Base-by-base conservation (phyloP, 495 filamentous ascomycete genomes). In the Rhypophila decipiens region DNA sequence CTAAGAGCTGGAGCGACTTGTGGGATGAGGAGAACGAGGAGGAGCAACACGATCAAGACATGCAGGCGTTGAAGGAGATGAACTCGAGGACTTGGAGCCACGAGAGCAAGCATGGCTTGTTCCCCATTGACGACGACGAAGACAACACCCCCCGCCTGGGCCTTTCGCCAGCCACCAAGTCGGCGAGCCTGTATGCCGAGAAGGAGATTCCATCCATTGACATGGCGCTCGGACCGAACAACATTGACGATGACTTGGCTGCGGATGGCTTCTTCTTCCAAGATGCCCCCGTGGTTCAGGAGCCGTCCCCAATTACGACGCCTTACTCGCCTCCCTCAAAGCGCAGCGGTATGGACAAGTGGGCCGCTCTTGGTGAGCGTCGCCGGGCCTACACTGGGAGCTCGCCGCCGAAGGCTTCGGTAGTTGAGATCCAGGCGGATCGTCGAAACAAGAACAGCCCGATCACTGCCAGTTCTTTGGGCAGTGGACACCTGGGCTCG, bases 1-100 rank as follows among this genome's bases (percentile, higher is more conserved):
- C 90, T 22, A 95, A 96, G 80, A 96, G 90, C 74, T 96, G 90
- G 90, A 93, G 88, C 56, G 90, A 96, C 67, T 74, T 96, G 53
- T 96, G 87, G 84, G 90, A 96, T 46, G 90, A 96, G 64, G 90
- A 96, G 44, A 77, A 74, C 22, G 83, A 86, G 53, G 84, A 93
- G 53, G 75, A 77, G 15, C 78, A 86, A 63, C 71, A 72, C 37
- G 75, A 80, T 46, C 75, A 79, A 39, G 75, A 75, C 13, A 45
- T 85, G 41, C 70, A 82, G 52, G 64, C 75, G 46, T 75, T 84
- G 29, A 84, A 84, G 59, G 81, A 84, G 65, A 75, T 86, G 63
- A 89, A 89, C 61, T 82, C 83, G 61, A 77, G 86, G 48, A 88
- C 83, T 55, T 90, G 81, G 81, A 90, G 86, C 57, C 83, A 86